These are phyloP conservation scores for Solanum bulbocastanum DNA, from an alignment of 257 asterid genomes.

Conservation along the genomic window DNA sequence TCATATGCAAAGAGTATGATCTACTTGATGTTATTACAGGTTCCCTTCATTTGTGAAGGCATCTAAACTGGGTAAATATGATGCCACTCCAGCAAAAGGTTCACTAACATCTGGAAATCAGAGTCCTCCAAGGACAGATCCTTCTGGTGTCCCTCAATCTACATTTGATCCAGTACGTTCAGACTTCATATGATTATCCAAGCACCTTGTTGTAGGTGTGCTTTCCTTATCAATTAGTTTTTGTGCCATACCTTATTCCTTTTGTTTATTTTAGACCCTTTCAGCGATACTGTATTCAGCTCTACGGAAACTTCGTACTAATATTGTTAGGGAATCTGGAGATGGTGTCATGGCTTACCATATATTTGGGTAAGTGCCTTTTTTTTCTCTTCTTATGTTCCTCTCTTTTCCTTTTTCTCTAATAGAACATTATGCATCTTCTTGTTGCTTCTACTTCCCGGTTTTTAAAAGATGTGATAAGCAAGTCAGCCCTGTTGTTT, in stretches of 20 bases:
- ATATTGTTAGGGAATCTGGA: constrained; percentile 54
- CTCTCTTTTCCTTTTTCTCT: neutral
- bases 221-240: neutral
- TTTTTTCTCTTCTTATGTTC: neutral
- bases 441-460: neutral
- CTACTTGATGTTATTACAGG: constrained; percentile 29
- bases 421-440: neutral
- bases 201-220: neutral
- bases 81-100: constrained; percentile 70
- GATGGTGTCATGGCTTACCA: constrained; percentile 54
- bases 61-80: constrained; percentile 40
- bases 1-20: neutral
- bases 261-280: constrained; percentile 33
- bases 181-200: neutral
- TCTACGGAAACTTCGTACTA: constrained; percentile 51
- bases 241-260: neutral
- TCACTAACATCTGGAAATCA: constrained; percentile 39
- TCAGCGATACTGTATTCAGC: constrained; percentile 49
- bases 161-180: constrained; percentile 45
- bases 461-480: neutral
- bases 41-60: constrained; percentile 49
- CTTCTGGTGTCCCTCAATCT: constrained; percentile 40
- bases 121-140: constrained; percentile 23
- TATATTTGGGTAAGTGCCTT: constrained; percentile 51
- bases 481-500: neutral